Evolutionary conservation across 176 grass and related monocot species (phyloP).

Genomic region (Chloris gayana): DNA sequence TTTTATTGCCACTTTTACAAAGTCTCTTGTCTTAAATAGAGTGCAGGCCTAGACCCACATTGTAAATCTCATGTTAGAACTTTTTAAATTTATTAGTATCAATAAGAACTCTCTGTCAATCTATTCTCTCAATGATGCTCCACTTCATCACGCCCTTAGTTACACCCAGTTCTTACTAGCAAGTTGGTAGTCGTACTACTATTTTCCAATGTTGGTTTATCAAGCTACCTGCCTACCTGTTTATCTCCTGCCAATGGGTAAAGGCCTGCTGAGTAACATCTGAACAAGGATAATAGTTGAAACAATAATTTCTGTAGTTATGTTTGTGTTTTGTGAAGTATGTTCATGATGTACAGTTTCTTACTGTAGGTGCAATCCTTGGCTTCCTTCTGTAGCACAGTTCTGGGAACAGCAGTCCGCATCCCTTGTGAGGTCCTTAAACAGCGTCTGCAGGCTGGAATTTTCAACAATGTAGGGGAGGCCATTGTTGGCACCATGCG

Average conservation of each 20-base stretch:
- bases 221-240: background rate
- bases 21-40: background rate
- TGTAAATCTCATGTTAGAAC: slow-evolving; percentile 13
- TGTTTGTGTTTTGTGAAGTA: too few species aligned
- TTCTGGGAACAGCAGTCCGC: slow-evolving; percentile 85
- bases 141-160: background rate
- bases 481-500: slow-evolving; percentile 87
- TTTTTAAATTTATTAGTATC: background rate
- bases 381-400: slow-evolving; percentile 95
- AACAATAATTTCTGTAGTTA: background rate
- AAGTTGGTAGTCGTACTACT: background rate
- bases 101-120: background rate
- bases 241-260: background rate
- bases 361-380: slow-evolving; percentile 78
- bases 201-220: background rate
- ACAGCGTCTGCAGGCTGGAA: slow-evolving; percentile 88
- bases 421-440: slow-evolving; percentile 96
- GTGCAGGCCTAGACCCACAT: background rate
- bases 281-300: slow-evolving; percentile 2
- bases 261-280: background rate
- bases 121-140: background rate
- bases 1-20: background rate
- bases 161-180: background rate
- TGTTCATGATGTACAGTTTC: slow-evolving; percentile 16
- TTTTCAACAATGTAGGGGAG: slow-evolving; percentile 93